A percentile compares a stretch with the other conserved stretches of the same genome.
phyloP scores from a whole-genome alignment of 78 protist species.

The Dictyostelium capitatum region DNA sequence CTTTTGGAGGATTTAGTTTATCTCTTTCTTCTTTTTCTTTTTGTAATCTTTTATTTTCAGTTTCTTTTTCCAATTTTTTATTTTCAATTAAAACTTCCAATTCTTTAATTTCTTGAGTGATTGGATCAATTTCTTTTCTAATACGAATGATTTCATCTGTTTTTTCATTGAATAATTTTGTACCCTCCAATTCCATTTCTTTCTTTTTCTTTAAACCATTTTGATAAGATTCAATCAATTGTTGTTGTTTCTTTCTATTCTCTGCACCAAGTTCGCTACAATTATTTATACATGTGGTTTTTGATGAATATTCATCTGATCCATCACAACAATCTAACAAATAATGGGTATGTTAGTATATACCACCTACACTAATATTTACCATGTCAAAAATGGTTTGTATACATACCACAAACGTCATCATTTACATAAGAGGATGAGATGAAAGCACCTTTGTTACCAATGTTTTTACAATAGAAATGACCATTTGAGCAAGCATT shows the following conservation, averaged over 20 bases:
- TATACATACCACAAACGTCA: slow-evolving; percentile 89
- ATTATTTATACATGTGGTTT: slow-evolving; percentile 48
- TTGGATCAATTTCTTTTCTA: slow-evolving; percentile 60
- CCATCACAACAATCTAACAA: slow-evolving; percentile 87
- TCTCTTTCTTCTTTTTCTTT: slow-evolving; percentile 13
- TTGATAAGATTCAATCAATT: slow-evolving; percentile 8
- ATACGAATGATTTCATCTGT: neutral
- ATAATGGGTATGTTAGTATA: no score
- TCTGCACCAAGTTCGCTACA: slow-evolving; percentile 50
- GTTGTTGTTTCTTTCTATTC: slow-evolving; percentile 11
- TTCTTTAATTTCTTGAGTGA: slow-evolving; percentile 40
- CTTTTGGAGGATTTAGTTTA: neutral
- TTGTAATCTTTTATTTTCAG: slow-evolving; percentile 17
- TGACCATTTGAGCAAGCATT: slow-evolving; percentile 74
- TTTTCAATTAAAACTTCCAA: slow-evolving; percentile 27
- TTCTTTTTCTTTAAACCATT: slow-evolving; percentile 50
- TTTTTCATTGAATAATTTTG: neutral
- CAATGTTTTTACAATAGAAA: slow-evolving; percentile 86
- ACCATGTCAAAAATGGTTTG: no score
- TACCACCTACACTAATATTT: no score
- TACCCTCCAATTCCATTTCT: slow-evolving; percentile 52
- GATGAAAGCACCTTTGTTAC: slow-evolving; percentile 43
- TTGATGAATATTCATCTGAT: slow-evolving; percentile 63
- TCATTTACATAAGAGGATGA: slow-evolving; percentile 86
- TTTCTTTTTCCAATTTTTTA: slow-evolving; percentile 21